These are phyloP conservation scores for Colletotrichum sojae DNA, from an alignment of 2,329 filamentous ascomycete genomes.

Conservation along the genomic window DNA sequence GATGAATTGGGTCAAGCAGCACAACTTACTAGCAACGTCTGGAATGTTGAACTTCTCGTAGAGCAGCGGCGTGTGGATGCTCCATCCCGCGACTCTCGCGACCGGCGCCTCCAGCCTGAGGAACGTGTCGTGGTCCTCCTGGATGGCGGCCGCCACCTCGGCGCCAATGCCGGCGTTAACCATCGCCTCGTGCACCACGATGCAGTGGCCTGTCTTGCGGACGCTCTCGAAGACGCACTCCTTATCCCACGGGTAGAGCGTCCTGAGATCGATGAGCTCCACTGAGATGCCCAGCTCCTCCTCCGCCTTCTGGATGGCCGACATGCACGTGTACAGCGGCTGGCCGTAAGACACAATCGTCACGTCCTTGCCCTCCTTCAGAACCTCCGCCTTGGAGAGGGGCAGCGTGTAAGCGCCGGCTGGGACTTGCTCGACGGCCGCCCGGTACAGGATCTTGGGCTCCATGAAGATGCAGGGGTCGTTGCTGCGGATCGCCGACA, in stretches of 20 bases:
- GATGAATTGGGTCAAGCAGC: no score
- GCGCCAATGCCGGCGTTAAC: conserved; percentile 91
- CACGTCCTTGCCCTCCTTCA: conserved; percentile 84
- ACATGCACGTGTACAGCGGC: conserved; percentile 86
- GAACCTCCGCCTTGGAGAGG: conserved; percentile 85
- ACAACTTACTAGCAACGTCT: conserved; percentile 84
- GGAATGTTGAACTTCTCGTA: conserved; percentile 88
- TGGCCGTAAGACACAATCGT: conserved; percentile 93
- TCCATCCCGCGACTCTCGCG: conserved; percentile 89
- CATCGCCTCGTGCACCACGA: conserved; percentile 95
- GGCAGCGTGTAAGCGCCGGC: conserved; percentile 85
- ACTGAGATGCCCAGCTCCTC: conserved; percentile 83
- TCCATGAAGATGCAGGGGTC: conserved; percentile 96
- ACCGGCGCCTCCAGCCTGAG: conserved; percentile 88
- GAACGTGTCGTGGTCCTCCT: conserved; percentile 83
- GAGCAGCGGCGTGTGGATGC: conserved; percentile 82
- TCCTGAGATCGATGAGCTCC: conserved; percentile 90
- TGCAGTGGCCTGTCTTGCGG: conserved; percentile 85
- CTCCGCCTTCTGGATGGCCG: conserved; percentile 81
- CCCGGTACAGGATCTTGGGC: conserved; percentile 92
- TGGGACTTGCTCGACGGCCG: conserved; percentile 92
- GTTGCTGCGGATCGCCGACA: conserved; percentile 82
- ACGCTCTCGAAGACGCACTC: conserved; percentile 86
- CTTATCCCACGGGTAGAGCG: conserved; percentile 93
- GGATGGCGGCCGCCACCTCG: conserved; percentile 89